Base-by-base conservation (phyloP, 2,329 filamentous ascomycete species). In the Colletotrichum spaethianum region DNA sequence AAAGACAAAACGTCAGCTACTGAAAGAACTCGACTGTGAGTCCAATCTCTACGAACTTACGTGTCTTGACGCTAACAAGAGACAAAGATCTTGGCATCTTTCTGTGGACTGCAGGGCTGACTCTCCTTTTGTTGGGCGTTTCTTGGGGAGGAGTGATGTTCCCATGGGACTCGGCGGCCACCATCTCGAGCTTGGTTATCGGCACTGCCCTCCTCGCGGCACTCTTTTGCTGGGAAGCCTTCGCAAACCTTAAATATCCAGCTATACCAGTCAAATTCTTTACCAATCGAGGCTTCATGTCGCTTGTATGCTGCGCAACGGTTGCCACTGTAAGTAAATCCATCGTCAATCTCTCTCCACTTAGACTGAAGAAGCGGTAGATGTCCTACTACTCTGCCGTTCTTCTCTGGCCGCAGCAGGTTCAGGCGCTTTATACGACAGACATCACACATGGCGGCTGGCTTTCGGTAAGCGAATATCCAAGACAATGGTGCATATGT, bases 71-170 rank as follows among this genome's bases (percentile, higher is more conserved):
- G n/a, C 36, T 74, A 5, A 74, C 36, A 2, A 23, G 2, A 4
- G 23, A 6, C 20, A 31, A 46, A 73, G 69, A 84, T 75, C 60
- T 84, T 44, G 85, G 85, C 4, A 82, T 85, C 46, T 80, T 85
- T 74, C 79, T 87, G 48, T 87, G 83, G 79, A 83, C 82, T 11
- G 80, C 80, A 6, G 84, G 85, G 4, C 81, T 86, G 2, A 83
- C 82, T 6, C 77, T 86, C 0, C 82, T 87, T 66, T 77, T 87
- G 11, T 83, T 87, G 73, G 85, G 85, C 6, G 78, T 87, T 65
- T 84, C 83, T 31, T 86, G 83, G 77, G 84, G 83, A 26, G 84
- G 84, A 23, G 77, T 74, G 60, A 79, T 83, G 52, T 84, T 84
- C 73, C 79, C 83, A 2, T 86, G 83, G 84, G 81, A 78, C n/a